phyloP scores from a whole-genome alignment of 2,329 filamentous ascomycete genomes.

The Xylariales sp. region DNA sequence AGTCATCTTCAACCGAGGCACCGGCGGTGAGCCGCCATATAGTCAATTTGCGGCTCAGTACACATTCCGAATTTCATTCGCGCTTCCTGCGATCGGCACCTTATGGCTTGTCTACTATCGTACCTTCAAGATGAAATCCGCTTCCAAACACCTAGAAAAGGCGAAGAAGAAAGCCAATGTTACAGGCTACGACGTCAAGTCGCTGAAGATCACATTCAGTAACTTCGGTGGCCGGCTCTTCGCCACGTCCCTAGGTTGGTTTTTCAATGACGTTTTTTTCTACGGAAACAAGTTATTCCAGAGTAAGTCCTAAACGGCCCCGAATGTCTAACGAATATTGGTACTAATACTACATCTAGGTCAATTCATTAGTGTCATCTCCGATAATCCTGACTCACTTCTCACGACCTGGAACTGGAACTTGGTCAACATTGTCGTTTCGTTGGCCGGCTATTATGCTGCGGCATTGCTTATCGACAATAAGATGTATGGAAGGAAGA shows the following conservation, averaged over 20 bases:
- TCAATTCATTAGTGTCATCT: conserved; percentile 88
- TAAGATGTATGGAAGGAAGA: conserved; percentile 95
- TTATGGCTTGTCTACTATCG: conserved; percentile 97
- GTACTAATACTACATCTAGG: conserved; percentile 45
- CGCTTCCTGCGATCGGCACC: conserved; percentile 88
- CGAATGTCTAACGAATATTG: not conserved
- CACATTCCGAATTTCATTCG: conserved; percentile 93
- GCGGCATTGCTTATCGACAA: conserved; percentile 92
- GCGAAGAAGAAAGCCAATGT: conserved; percentile 89
- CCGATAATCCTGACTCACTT: conserved; percentile 74
- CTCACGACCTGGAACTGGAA: conserved; percentile 94
- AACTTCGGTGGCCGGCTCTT: conserved; percentile 89
- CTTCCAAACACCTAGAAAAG: conserved; percentile 81
- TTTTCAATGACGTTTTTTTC: conserved; percentile 98
- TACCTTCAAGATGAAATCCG: conserved; percentile 92
- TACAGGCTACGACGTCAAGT: conserved; percentile 91
- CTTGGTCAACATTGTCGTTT: conserved; percentile 88
- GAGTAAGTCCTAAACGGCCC: conserved; percentile 49
- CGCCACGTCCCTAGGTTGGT: conserved; percentile 91
- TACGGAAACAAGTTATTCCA: conserved; percentile 99
- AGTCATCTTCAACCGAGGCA: conserved; percentile 86
- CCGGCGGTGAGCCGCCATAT: conserved; percentile 79
- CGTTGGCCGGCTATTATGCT: conserved; percentile 87
- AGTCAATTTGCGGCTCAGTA: conserved; percentile 81
- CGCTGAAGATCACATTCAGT: conserved; percentile 79